Evolutionary conservation across 2,329 filamentous ascomycete genomes (phyloP).

Genomic region (Xylariaceae sp.): DNA sequence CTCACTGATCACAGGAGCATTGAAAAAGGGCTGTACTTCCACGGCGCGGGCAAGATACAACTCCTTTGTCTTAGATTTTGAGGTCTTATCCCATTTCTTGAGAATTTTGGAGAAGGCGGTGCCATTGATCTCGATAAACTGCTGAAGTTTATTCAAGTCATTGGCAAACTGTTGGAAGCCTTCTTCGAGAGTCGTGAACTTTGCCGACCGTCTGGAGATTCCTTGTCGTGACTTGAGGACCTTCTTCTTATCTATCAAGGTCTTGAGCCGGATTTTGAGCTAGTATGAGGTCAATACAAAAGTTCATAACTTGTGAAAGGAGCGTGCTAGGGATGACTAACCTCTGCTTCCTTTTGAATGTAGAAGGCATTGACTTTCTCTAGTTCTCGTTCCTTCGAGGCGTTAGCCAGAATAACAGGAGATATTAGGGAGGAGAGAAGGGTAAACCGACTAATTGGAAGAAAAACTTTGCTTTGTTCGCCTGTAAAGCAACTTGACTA

Average conservation of each 20-base stretch:
- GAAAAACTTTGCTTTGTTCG: conserved; percentile 98
- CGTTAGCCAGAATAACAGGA: conserved; percentile 35
- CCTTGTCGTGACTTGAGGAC: conserved; percentile 77
- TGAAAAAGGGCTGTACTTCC: conserved; percentile 97
- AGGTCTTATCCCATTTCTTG: conserved; percentile 99
- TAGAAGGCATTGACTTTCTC: conserved; percentile 99
- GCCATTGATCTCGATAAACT: conserved; percentile 97
- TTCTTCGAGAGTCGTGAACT: conserved; percentile 92
- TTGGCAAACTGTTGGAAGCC: conserved; percentile 96
- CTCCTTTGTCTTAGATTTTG: conserved; percentile 97
- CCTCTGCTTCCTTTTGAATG: conserved; percentile 95
- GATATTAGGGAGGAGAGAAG: not conserved
- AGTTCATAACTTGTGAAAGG: not conserved
- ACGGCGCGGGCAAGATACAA: conserved; percentile 92
- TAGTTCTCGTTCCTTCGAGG: conserved; percentile 78
- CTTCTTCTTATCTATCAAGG: conserved; percentile 90
- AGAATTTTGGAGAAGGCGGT: conserved; percentile 97
- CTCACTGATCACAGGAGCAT: conserved; percentile 92
- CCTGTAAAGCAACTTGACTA: conserved; percentile 84
- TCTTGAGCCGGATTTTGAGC: conserved; percentile 90
- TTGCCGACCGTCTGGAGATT: conserved; percentile 80
- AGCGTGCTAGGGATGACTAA: conserved; percentile 40
- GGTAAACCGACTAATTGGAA: conserved; percentile 73
- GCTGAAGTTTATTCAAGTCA: conserved; percentile 94
- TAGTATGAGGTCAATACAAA: conserved; percentile 35